Evolutionary conservation across 1,284 basidiomycete genomes (phyloP).

Genomic region (Naganishia sp.): DNA sequence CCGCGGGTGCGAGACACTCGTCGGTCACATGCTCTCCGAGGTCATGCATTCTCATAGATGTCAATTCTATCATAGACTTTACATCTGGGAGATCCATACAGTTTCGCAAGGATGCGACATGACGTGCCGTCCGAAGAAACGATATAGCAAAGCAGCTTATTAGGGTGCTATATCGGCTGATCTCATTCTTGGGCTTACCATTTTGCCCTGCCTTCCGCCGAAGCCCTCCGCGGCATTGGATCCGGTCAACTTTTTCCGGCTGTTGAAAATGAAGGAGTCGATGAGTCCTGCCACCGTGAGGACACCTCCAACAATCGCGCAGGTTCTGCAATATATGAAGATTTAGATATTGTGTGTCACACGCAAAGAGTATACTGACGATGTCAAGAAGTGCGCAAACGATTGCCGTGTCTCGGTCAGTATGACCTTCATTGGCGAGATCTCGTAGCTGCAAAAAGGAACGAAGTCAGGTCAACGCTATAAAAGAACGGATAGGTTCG

Average conservation of each 20-base stretch:
- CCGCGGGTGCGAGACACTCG: too few species aligned
- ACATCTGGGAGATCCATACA: too few species aligned
- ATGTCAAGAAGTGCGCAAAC: slow-evolving; percentile 95
- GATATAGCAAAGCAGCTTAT: too few species aligned
- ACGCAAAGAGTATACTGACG: slow-evolving; percentile 61
- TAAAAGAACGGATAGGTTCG: background rate
- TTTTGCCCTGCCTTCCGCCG: slow-evolving; percentile 49
- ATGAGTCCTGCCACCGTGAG: slow-evolving; percentile 91
- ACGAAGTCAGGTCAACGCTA: slow-evolving; percentile 8
- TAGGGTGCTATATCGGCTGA: too few species aligned
- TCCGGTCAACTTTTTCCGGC: slow-evolving; percentile 49
- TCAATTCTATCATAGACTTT: too few species aligned
- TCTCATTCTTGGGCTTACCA: slow-evolving; percentile 38
- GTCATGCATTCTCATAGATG: too few species aligned
- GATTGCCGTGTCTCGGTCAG: slow-evolving; percentile 89
- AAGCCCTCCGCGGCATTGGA: slow-evolving; percentile 43
- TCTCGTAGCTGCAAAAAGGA: slow-evolving; percentile 66
- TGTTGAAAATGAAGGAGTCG: slow-evolving; percentile 77
- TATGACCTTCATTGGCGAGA: slow-evolving; percentile 91
- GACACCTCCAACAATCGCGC: slow-evolving; percentile 95
- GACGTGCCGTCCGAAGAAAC: too few species aligned
- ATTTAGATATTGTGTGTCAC: background rate
- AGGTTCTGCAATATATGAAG: slow-evolving; percentile 64
- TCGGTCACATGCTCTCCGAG: too few species aligned
- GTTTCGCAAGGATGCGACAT: too few species aligned